These are phyloP conservation scores for Nakazawaea wickerhamii DNA, from an alignment of 805 yeast genomes.

Conservation along the genomic window DNA sequence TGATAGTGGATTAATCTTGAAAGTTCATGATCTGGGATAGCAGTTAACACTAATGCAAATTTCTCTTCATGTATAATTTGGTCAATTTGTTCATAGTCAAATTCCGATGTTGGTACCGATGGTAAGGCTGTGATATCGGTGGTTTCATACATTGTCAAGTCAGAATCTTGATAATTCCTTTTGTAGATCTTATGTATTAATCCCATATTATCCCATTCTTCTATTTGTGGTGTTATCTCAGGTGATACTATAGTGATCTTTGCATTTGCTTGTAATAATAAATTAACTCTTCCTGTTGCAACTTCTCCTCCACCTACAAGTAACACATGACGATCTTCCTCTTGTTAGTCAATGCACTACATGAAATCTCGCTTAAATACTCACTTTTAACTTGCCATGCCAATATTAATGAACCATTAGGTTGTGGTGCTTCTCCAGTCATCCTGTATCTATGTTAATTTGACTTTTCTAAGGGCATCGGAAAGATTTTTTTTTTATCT, in stretches of 20 bases:
- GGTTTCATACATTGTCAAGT: conserved; percentile 45
- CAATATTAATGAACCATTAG: conserved; percentile 53
- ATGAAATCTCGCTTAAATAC: conserved; percentile 14
- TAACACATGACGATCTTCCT: conserved; percentile 53
- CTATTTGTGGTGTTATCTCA: conserved; percentile 29
- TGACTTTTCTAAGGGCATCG: no score
- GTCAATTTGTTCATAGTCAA: conserved; percentile 27
- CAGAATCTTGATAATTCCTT: conserved; percentile 41
- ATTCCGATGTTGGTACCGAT: conserved; percentile 23
- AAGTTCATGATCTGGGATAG: conserved; percentile 64
- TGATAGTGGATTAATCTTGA: conserved; percentile 53
- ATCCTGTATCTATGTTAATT: background rate
- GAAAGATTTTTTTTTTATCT: no score
- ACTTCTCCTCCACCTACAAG: conserved; percentile 80
- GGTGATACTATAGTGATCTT: conserved; percentile 59
- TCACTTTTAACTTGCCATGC: conserved; percentile 69
- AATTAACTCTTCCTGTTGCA: conserved; percentile 64
- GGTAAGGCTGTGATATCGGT: conserved; percentile 17
- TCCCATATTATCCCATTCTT: conserved; percentile 31
- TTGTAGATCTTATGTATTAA: conserved; percentile 34
- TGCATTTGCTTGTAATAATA: conserved; percentile 66
- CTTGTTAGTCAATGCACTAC: no score
- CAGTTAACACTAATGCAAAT: conserved; percentile 66
- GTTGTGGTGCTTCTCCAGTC: conserved; percentile 21
- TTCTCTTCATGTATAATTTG: conserved; percentile 30